Evolutionary conservation across 306 rosid genomes (phyloP).

Genomic region (Quercus suber): DNA sequence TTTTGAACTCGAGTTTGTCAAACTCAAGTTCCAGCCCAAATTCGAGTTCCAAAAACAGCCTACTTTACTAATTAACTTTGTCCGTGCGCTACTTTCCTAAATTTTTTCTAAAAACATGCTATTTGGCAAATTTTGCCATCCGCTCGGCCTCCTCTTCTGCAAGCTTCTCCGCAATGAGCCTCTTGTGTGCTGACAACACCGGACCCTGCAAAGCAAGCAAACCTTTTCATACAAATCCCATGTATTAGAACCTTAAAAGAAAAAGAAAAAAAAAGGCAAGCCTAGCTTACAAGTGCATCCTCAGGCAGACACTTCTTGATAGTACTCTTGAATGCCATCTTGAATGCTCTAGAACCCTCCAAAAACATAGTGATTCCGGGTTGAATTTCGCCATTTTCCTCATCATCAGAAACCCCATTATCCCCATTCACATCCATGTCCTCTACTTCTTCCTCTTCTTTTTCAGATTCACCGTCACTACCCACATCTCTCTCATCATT

Average conservation of each 20-base stretch:
- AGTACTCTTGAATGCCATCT: slow-evolving; percentile 70
- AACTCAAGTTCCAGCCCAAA: too few relatives aligned
- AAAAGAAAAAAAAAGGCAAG: neutral
- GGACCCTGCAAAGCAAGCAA: slow-evolving; percentile 64
- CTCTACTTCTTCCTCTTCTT: slow-evolving; percentile 27
- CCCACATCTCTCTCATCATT: slow-evolving; percentile 14
- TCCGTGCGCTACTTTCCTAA: too few relatives aligned
- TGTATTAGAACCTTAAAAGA: neutral
- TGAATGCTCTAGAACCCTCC: slow-evolving; percentile 84
- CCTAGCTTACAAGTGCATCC: slow-evolving; percentile 57
- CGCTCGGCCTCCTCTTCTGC: too few relatives aligned
- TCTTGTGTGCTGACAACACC: slow-evolving; percentile 66
- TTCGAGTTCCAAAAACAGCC: too few relatives aligned
- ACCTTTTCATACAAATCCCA: neutral
- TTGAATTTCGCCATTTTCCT: slow-evolving; percentile 51
- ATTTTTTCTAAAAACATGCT: too few relatives aligned
- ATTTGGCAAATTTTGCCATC: too few relatives aligned
- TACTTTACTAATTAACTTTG: too few relatives aligned
- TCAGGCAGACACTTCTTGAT: slow-evolving; percentile 61
- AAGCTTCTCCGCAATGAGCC: slow-evolving; percentile 68
- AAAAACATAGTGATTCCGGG: slow-evolving; percentile 69
- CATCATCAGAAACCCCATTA: slow-evolving; percentile 42
- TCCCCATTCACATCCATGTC: neutral
- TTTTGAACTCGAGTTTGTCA: too few relatives aligned
- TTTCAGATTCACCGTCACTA: neutral